Percentiles rank a stretch among this genome's conserved stretches.
Conservation (phyloP, 805 yeast genomes). For the Komagataella pastoris region DNA sequence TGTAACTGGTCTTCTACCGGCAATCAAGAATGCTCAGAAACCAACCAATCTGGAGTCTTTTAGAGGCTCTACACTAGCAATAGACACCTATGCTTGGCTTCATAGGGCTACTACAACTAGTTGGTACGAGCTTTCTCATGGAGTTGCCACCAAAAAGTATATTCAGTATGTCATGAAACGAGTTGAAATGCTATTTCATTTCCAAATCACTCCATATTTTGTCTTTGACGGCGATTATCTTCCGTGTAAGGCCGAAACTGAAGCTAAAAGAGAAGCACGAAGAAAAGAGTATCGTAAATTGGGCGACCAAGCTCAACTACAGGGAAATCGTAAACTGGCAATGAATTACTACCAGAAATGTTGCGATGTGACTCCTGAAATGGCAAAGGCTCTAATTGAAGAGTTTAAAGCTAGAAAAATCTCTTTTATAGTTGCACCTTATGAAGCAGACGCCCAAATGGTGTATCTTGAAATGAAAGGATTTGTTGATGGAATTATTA, state of each 20-base stretch:
- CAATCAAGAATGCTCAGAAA: conserved; percentile 60
- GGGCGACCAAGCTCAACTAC: conserved; percentile 36
- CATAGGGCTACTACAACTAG: conserved; percentile 79
- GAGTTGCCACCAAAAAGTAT: conserved; percentile 57
- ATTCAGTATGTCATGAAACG: conserved; percentile 56
- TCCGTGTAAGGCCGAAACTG: conserved; percentile 69
- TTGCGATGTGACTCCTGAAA: conserved; percentile 76
- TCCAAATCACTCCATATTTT: conserved; percentile 68
- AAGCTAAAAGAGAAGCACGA: conserved; percentile 40
- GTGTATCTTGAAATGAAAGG: conserved; percentile 73
- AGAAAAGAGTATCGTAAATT: conserved; percentile 44
- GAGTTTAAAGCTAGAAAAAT: conserved; percentile 45
- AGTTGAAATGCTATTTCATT: conserved; percentile 49
- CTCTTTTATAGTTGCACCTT: conserved; percentile 85
- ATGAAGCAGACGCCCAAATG: conserved; percentile 97
- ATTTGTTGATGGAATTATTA: conserved; percentile 69
- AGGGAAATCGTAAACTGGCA: conserved; percentile 50
- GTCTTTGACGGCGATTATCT: conserved; percentile 90
- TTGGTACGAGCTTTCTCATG: conserved; percentile 68
- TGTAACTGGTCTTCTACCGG: conserved; percentile 70
- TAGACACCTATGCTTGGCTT: conserved; percentile 97
- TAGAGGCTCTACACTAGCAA: conserved; percentile 68
- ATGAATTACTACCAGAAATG: conserved; percentile 61
- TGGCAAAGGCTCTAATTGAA: conserved; percentile 80
- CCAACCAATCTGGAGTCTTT: conserved; percentile 43